phyloP scores from a whole-genome alignment of 345 rosid species.

The Murraya paniculata region DNA sequence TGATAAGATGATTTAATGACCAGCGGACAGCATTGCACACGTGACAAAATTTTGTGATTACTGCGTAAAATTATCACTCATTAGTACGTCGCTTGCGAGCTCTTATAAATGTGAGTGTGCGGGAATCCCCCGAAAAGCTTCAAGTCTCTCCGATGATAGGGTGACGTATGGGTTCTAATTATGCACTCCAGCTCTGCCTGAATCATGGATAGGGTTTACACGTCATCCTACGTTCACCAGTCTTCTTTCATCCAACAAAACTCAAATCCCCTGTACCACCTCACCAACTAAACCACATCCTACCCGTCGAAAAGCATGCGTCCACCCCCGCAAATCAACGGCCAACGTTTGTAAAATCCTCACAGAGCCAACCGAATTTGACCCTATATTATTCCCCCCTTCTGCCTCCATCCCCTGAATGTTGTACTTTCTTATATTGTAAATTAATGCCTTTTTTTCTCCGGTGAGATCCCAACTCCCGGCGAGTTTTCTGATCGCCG shows the following conservation, averaged over 20 bases:
- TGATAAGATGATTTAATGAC: too few species aligned
- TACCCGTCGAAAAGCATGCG: neutral
- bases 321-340: neutral
- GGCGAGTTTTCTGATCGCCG: conserved; percentile 13
- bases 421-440: neutral
- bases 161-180: too few species aligned
- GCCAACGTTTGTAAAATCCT: neutral
- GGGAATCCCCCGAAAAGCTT: too few species aligned
- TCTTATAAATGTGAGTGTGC: too few species aligned
- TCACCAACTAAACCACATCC: neutral
- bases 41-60: too few species aligned
- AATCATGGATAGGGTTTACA: conserved; percentile 26
- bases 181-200: too few species aligned
- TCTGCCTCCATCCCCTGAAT: neutral
- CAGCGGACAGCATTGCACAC: too few species aligned
- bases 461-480: conserved; percentile 19
- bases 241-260: neutral
- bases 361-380: neutral
- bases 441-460: neutral
- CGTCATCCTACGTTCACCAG: conserved; percentile 13
- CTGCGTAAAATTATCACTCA: too few species aligned
- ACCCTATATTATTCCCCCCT: neutral
- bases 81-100: too few species aligned
- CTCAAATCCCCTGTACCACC: neutral
- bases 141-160: too few species aligned